Percentiles rank a stretch among this genome's conserved stretches.
Evolutionary conservation across 164 flowering plant species (phyloP).

Genomic region (Chloranthus sessilifolius): DNA sequence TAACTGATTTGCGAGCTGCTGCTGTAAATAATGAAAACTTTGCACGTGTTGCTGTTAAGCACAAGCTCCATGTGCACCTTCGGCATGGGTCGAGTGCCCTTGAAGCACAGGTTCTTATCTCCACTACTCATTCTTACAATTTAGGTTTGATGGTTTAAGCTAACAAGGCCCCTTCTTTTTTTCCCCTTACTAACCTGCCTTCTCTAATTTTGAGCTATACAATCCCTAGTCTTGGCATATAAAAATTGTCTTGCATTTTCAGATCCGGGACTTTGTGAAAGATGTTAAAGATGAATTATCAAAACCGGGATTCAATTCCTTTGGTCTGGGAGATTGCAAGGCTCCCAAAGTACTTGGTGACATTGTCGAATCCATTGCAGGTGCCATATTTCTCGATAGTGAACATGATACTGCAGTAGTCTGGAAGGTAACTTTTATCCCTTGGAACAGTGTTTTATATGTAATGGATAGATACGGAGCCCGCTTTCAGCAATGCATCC

Average conservation of each 20-base stretch:
- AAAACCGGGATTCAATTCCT: conserved; percentile 92
- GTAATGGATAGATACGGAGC: not conserved
- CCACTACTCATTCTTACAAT: no score
- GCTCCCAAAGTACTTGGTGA: conserved; percentile 99
- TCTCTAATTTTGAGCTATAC: not conserved
- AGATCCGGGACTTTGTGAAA: conserved; percentile 92
- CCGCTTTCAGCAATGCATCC: no score
- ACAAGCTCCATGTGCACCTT: conserved; percentile 82
- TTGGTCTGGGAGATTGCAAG: conserved; percentile 97
- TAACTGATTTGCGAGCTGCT: conserved; percentile 97
- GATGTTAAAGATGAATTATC: conserved; percentile 67
- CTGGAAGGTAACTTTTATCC: conserved; percentile 62
- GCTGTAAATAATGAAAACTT: conserved; percentile 99
- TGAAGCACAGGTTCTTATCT: conserved; percentile 77
- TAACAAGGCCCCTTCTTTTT: no score
- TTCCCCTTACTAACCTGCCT: no score
- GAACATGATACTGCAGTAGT: conserved; percentile 69
- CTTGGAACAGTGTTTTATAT: not conserved
- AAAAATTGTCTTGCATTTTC: conserved; percentile 17
- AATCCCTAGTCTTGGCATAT: not conserved
- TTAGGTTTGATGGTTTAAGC: no score
- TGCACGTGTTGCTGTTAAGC: conserved; percentile 97
- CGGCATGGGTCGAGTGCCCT: conserved; percentile 98
- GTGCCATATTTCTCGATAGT: conserved; percentile 89
- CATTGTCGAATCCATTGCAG: conserved; percentile 96